Conservation (phyloP, 352 stramenopile species). For the Pythium angustatum region DNA sequence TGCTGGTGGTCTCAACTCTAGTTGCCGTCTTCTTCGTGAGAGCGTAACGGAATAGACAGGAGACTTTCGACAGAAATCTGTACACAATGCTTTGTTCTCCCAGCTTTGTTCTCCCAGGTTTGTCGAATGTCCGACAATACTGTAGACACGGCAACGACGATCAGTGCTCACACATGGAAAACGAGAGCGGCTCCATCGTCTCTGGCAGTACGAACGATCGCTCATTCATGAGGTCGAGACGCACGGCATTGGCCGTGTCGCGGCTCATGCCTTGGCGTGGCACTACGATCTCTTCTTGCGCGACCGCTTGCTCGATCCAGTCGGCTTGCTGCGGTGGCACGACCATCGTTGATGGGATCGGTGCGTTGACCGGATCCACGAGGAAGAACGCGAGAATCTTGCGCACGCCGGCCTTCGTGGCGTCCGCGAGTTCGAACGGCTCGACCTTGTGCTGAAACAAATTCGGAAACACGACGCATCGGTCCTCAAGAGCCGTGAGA, state of each 20-base stretch:
- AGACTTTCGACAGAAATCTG: no score
- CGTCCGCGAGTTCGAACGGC: slow-evolving; percentile 31
- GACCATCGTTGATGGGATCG: slow-evolving; percentile 29
- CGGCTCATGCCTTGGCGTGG: slow-evolving; percentile 14
- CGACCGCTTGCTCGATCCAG: slow-evolving; percentile 11
- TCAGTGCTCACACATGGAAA: slow-evolving; percentile 20
- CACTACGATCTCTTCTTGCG: no score
- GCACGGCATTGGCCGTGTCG: slow-evolving; percentile 11
- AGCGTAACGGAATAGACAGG: no score
- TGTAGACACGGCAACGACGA: no score
- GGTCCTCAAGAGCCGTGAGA: slow-evolving; percentile 20
- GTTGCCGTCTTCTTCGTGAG: no score
- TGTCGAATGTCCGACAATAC: no score
- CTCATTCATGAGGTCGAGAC: slow-evolving; percentile 2
- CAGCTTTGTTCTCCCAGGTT: no score
- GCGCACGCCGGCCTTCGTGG: slow-evolving; percentile 22
- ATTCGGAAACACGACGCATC: slow-evolving; percentile 37
- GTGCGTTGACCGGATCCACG: slow-evolving; percentile 18
- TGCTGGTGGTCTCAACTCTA: no score
- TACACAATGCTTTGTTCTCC: no score
- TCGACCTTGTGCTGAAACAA: slow-evolving; percentile 33
- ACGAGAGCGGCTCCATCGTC: slow-evolving; percentile 8
- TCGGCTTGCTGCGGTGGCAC: slow-evolving; percentile 37
- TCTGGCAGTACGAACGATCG: not conserved
- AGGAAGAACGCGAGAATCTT: slow-evolving; percentile 45